Conservation (phyloP, 1,139 yeast species). For the Pichia kudriavzevii region DNA sequence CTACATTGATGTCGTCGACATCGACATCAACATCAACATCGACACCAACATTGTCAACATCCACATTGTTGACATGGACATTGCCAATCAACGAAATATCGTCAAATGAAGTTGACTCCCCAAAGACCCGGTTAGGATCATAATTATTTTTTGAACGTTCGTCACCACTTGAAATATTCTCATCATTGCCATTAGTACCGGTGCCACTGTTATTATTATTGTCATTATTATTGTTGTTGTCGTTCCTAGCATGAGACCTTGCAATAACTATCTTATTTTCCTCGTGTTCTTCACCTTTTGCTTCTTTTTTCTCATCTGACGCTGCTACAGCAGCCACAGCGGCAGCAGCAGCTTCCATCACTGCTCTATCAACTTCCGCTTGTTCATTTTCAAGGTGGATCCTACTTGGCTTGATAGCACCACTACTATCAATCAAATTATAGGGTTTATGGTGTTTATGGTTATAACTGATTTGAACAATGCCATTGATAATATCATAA, state of each 20-base stretch:
- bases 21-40: conserved; percentile 14
- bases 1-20: conserved; percentile 12
- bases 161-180: conserved; percentile 1
- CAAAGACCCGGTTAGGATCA: too few species aligned
- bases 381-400: not conserved
- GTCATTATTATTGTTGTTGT: too few species aligned
- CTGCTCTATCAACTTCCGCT: conserved; percentile 7
- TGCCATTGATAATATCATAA: conserved; percentile 32
- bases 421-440: not conserved
- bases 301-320: conserved; percentile 2
- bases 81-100: too few species aligned
- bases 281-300: not conserved
- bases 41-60: conserved; percentile 5
- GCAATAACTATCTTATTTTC: not conserved
- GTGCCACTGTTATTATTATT: not conserved
- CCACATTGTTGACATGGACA: conserved; percentile 1
- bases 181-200: not conserved
- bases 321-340: conserved; percentile 14
- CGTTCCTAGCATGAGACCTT: too few species aligned
- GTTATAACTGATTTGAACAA: conserved; percentile 29
- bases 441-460: conserved; percentile 33
- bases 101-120: too few species aligned
- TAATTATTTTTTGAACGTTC: conserved; percentile 5
- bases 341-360: conserved; percentile 13
- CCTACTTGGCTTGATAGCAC: not conserved